Evolutionary conservation across 106 monocot genomes (phyloP).

Genomic region (Acanthochlamys bracteata): DNA sequence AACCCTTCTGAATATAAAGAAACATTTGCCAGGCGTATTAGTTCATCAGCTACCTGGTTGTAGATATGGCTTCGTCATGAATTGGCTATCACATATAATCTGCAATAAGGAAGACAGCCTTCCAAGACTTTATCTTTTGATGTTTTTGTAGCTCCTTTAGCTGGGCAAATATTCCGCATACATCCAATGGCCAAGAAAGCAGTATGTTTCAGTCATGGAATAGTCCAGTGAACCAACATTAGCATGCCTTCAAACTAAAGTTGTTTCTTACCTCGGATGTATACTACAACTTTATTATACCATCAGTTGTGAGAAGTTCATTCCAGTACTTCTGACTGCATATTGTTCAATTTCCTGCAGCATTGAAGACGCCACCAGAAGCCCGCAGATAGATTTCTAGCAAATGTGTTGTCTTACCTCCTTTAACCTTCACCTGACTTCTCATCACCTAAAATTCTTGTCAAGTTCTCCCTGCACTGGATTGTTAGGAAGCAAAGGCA

Average conservation of each 20-base stretch:
- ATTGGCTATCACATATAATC: too few relatives aligned
- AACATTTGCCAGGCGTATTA: slow-evolving; percentile 33
- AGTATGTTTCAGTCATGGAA: background rate
- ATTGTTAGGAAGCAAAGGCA: too few relatives aligned
- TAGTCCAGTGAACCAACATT: background rate
- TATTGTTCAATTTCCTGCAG: slow-evolving; percentile 23
- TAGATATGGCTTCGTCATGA: too few relatives aligned
- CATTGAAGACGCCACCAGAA: background rate
- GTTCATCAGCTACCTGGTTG: slow-evolving; percentile 24
- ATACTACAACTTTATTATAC: slow-evolving; percentile 30
- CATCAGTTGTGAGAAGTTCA: slow-evolving; percentile 27
- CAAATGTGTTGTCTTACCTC: slow-evolving; percentile 4
- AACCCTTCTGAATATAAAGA: slow-evolving; percentile 32
- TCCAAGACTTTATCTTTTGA: too few relatives aligned
- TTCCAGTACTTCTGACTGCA: slow-evolving; percentile 6
- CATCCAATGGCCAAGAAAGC: background rate
- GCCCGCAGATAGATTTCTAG: background rate
- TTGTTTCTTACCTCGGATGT: slow-evolving; percentile 15
- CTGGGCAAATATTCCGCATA: too few relatives aligned
- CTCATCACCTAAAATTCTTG: too few relatives aligned
- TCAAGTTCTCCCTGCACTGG: too few relatives aligned
- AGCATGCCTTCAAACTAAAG: background rate
- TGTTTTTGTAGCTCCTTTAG: too few relatives aligned
- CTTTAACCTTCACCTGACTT: too few relatives aligned
- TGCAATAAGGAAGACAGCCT: too few relatives aligned